A percentile compares a stretch with the other conserved stretches of the same genome.
These are phyloP conservation scores for Capronia epimyces DNA, from an alignment of 2,329 filamentous ascomycete genomes.

Conservation along the genomic window DNA sequence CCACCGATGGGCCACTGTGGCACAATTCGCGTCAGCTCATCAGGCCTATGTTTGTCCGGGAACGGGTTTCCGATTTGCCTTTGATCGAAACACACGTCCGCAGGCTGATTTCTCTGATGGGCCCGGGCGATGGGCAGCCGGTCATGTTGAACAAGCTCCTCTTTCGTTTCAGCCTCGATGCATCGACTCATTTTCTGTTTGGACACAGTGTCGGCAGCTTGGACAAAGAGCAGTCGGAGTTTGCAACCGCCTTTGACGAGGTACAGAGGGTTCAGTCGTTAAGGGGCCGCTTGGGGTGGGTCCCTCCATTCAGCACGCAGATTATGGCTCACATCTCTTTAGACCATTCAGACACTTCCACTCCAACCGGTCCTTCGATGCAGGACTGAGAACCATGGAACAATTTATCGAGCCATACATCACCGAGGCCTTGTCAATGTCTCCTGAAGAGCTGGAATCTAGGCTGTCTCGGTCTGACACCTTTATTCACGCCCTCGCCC, in stretches of 20 bases:
- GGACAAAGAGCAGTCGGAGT: constrained; percentile 59
- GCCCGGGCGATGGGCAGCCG: constrained; percentile 38
- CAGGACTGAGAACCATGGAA: constrained; percentile 64
- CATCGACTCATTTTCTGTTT: constrained; percentile 78
- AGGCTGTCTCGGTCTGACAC: constrained; percentile 69
- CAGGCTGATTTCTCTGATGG: constrained; percentile 63
- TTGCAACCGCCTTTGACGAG: constrained; percentile 75
- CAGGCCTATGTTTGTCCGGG: constrained; percentile 78
- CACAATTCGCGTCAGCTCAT: constrained; percentile 77
- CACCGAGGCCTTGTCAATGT: constrained; percentile 63
- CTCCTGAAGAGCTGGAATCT: constrained; percentile 64
- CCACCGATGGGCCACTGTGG: constrained; percentile 75
- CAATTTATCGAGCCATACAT: constrained; percentile 73
- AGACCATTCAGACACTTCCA: constrained; percentile 58
- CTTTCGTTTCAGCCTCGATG: constrained; percentile 77
- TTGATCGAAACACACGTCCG: constrained; percentile 77
- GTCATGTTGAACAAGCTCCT: constrained; percentile 73
- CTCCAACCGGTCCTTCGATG: constrained; percentile 60
- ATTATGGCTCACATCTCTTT: not conserved
- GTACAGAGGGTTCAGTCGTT: constrained; percentile 70
- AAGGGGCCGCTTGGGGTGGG: constrained; percentile 57
- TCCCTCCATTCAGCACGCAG: not conserved
- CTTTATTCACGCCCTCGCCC: constrained; percentile 78
- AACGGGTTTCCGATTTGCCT: constrained; percentile 75
- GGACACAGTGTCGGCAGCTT: constrained; percentile 64